phyloP scores from a whole-genome alignment of 495 filamentous ascomycete genomes.

The Neurospora sp. region DNA sequence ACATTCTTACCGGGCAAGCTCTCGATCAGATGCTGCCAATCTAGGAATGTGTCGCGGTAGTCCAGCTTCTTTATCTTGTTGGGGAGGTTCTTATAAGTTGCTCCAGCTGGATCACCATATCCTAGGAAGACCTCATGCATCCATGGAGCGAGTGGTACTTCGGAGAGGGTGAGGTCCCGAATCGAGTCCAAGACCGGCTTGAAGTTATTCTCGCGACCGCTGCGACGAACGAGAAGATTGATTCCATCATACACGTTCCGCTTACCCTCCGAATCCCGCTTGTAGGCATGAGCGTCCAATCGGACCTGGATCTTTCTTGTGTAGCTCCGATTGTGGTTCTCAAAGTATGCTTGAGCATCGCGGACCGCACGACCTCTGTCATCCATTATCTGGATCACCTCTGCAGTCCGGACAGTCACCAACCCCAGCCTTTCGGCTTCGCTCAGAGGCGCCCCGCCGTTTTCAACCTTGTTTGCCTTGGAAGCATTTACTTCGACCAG shows the following conservation, averaged over 20 bases:
- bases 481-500: constrained; percentile 62
- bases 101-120: constrained; percentile 83
- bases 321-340: constrained; percentile 32
- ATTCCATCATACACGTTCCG: constrained; percentile 73
- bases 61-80: constrained; percentile 71
- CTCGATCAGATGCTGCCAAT: constrained; percentile 89
- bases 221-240: constrained; percentile 78
- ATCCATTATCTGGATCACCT: constrained; percentile 80
- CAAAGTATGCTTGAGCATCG: constrained; percentile 39
- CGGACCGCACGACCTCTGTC: constrained; percentile 72
- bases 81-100: constrained; percentile 72
- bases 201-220: constrained; percentile 93
- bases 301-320: constrained; percentile 67
- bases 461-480: constrained; percentile 41
- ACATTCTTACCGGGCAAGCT: constrained; percentile 77
- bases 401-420: constrained; percentile 66
- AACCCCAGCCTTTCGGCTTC: constrained; percentile 54
- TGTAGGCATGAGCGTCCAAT: constrained; percentile 71
- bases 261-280: constrained; percentile 68
- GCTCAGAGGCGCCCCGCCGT: constrained; percentile 39
- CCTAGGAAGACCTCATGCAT: constrained; percentile 94
- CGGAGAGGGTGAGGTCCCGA: constrained; percentile 71
- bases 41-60: constrained; percentile 86
- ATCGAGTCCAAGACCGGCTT: constrained; percentile 89
- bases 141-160: constrained; percentile 82